Conservation (phyloP, 805 yeast genomes). For the Pichia kluyveri region DNA sequence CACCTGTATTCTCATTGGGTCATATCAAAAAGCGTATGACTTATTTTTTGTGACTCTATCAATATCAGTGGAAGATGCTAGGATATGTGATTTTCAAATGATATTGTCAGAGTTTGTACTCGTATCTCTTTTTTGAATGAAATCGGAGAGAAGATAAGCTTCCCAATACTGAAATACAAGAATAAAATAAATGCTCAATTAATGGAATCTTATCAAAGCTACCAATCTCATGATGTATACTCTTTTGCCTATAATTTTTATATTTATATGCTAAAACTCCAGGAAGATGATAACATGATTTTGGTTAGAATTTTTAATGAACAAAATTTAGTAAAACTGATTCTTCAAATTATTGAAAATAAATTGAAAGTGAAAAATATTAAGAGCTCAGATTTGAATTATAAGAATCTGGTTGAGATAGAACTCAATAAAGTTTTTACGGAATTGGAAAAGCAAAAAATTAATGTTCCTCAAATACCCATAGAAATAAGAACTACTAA, state of each 20-base stretch:
- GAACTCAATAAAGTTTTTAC: background rate
- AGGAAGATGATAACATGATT: background rate
- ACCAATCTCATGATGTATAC: constrained; percentile 1
- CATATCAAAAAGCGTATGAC: constrained; percentile 13
- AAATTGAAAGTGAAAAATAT: background rate
- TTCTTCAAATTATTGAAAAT: background rate
- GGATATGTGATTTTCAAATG: background rate
- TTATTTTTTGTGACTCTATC: constrained; percentile 7
- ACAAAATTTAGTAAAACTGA: background rate
- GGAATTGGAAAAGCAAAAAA: background rate
- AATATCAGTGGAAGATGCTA: background rate
- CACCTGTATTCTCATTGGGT: constrained; percentile 12
- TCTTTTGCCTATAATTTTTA: background rate
- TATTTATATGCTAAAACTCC: background rate
- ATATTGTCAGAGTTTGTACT: constrained; percentile 1
- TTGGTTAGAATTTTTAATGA: background rate
- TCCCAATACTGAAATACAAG: constrained; percentile 1
- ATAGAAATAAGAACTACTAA: background rate
- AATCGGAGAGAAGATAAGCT: background rate
- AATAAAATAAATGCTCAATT: background rate
- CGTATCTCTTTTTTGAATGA: constrained; percentile 1
- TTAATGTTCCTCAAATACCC: background rate
- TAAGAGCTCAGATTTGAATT: background rate
- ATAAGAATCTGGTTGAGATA: background rate
- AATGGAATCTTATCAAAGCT: constrained; percentile 2